Percentiles rank a stretch among this genome's conserved stretches.
Evolutionary conservation across 805 yeast species (phyloP).

Genomic region (Saccharomycopsis fodiens): DNA sequence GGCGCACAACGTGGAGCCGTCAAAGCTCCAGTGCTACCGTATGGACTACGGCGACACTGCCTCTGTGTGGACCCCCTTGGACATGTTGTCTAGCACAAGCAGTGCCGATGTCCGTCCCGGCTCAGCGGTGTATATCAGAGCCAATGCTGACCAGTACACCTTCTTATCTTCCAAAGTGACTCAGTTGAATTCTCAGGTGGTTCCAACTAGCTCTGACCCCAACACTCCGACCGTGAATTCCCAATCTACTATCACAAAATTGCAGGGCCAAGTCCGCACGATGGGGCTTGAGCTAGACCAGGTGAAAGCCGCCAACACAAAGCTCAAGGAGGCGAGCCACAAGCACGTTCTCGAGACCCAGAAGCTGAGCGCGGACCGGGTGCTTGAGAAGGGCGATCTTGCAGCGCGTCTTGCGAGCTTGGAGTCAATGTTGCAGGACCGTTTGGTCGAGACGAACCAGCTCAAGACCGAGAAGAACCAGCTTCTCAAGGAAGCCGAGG

Average conservation of each 20-base stretch:
- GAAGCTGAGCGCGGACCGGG: background rate
- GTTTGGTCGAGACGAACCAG: background rate
- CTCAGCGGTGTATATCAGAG: background rate
- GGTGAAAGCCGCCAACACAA: background rate
- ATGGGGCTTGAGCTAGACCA: background rate
- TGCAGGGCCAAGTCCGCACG: background rate
- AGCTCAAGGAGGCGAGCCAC: background rate
- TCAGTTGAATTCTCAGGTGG: background rate
- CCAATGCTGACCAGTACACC: background rate
- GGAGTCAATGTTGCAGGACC: background rate
- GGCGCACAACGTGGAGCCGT: background rate
- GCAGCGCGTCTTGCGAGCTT: constrained; percentile 4
- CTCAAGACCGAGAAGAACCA: background rate
- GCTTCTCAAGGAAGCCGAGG: background rate
- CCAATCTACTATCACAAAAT: background rate
- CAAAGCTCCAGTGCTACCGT: background rate
- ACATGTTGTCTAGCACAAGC: background rate
- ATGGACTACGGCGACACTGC: background rate
- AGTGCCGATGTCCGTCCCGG: constrained; percentile 5
- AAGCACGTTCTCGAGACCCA: too few relatives aligned
- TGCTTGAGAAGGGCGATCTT: background rate
- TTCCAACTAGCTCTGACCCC: background rate
- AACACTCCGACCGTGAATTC: background rate
- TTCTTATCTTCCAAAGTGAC: background rate
- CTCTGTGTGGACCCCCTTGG: background rate